phyloP scores from a whole-genome alignment of 139 green algal species.

The Chlamydomonas applanata region DNA sequence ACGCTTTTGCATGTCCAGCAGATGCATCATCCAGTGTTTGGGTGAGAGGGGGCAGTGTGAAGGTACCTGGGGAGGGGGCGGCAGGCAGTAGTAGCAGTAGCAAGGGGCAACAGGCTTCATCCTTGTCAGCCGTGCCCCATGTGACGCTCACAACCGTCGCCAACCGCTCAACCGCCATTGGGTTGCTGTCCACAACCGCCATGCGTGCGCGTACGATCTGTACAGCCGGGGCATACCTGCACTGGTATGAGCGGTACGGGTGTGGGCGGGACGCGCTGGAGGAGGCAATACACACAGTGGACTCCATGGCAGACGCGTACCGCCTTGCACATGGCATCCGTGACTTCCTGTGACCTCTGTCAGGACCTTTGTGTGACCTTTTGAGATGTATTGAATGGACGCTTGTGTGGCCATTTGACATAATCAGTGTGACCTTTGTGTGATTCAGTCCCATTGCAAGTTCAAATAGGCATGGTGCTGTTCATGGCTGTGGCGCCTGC shows the following conservation, averaged over 20 bases:
- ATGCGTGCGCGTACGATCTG: conserved; percentile 5
- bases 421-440: too few relatives aligned
- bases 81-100: conserved; percentile 7
- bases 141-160: not conserved
- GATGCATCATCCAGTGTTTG: not conserved
- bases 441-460: too few relatives aligned
- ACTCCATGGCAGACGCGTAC: conserved; percentile 5
- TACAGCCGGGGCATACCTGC: conserved; percentile 27
- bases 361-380: too few relatives aligned
- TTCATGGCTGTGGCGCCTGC: too few relatives aligned
- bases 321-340: not conserved
- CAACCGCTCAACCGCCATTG: not conserved
- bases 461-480: too few relatives aligned
- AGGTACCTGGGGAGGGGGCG: not conserved
- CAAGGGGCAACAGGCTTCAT: conserved; percentile 2
- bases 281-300: not conserved
- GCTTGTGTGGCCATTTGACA: too few relatives aligned
- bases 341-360: conserved; percentile 2
- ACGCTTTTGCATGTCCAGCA: not conserved
- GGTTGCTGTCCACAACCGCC: conserved; percentile 1
- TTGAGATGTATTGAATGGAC: too few relatives aligned
- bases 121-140: not conserved
- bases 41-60: not conserved
- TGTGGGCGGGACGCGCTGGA: not conserved
- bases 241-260: conserved; percentile 23